Conservation (phyloP, 495 filamentous ascomycete species). For the Trichoderma orchidacearum region DNA sequence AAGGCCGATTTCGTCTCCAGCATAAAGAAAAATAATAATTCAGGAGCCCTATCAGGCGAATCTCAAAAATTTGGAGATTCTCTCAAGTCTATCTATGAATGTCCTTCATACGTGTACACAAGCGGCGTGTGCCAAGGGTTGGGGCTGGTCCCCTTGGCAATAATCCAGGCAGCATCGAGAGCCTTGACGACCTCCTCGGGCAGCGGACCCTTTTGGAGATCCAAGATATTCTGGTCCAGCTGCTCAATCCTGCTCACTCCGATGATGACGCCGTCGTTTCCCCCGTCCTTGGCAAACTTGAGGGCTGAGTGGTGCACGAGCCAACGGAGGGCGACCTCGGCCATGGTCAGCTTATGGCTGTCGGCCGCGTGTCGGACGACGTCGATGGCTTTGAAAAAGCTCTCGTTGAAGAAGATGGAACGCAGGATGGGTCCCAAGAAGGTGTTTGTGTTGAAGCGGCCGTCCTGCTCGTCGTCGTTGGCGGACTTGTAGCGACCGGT, state of each 20-base stretch:
- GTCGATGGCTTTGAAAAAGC: constrained; percentile 54
- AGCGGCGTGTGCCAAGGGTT: constrained; percentile 63
- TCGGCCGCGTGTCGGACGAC: constrained; percentile 54
- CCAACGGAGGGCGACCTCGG: constrained; percentile 69
- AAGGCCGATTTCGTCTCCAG: not conserved
- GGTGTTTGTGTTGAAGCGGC: constrained; percentile 22
- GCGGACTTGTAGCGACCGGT: constrained; percentile 51
- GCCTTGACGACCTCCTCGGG: constrained; percentile 62
- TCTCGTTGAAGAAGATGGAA: constrained; percentile 57
- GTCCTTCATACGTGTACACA: constrained; percentile 46
- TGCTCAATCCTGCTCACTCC: constrained; percentile 37
- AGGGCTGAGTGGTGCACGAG: constrained; percentile 57
- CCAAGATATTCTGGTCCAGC: constrained; percentile 36
- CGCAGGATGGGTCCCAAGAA: constrained; percentile 39
- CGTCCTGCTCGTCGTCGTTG: constrained; percentile 16
- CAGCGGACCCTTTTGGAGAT: constrained; percentile 42
- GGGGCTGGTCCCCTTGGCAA: constrained; percentile 47
- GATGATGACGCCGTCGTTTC: constrained; percentile 52
- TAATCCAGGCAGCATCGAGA: constrained; percentile 54
- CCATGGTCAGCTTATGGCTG: constrained; percentile 50
- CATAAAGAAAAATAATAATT: too few species aligned
- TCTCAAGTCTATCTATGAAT: constrained; percentile 19
- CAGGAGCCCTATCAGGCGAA: too few species aligned
- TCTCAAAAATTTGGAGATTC: too few species aligned
- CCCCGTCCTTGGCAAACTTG: constrained; percentile 43